These are phyloP conservation scores for Litchi chinensis DNA, from an alignment of 345 rosid species.

Conservation along the genomic window DNA sequence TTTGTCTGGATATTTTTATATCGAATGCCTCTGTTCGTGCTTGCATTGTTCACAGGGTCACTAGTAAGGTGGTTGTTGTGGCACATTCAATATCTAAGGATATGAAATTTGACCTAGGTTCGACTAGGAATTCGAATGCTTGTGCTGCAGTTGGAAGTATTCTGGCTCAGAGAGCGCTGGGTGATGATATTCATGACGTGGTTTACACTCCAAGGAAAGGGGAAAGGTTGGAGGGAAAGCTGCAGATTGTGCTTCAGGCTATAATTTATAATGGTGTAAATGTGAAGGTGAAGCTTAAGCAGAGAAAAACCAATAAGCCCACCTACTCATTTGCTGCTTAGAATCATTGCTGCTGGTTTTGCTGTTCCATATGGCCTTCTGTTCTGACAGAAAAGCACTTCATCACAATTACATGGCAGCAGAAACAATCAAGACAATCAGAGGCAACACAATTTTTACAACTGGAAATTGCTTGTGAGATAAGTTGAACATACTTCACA, in stretches of 20 bases:
- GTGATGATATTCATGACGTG: slow-evolving; percentile 72
- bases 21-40: slow-evolving; percentile 86
- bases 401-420: not conserved
- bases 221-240: slow-evolving; percentile 80
- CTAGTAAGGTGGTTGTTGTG: slow-evolving; percentile 84
- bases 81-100: slow-evolving; percentile 91
- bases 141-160: slow-evolving; percentile 74
- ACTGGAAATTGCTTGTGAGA: not conserved
- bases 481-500: not conserved
- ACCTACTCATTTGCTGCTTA: slow-evolving; percentile 10
- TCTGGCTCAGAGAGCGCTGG: slow-evolving; percentile 77
- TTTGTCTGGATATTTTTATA: slow-evolving; percentile 79
- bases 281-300: slow-evolving; percentile 84
- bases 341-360: not conserved
- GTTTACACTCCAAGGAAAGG: slow-evolving; percentile 84
- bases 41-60: slow-evolving; percentile 76
- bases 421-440: not conserved
- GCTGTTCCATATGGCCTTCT: not conserved
- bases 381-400: not conserved
- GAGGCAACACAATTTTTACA: not conserved
- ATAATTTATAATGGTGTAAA: slow-evolving; percentile 69
- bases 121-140: slow-evolving; percentile 68
- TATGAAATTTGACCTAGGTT: slow-evolving; percentile 76
- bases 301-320: slow-evolving; percentile 48
- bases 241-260: slow-evolving; percentile 72